A percentile compares a stretch with the other conserved stretches of the same genome.
phyloP scores from a whole-genome alignment of 2,329 filamentous ascomycete species.

The Cercospora zeae-maydis region DNA sequence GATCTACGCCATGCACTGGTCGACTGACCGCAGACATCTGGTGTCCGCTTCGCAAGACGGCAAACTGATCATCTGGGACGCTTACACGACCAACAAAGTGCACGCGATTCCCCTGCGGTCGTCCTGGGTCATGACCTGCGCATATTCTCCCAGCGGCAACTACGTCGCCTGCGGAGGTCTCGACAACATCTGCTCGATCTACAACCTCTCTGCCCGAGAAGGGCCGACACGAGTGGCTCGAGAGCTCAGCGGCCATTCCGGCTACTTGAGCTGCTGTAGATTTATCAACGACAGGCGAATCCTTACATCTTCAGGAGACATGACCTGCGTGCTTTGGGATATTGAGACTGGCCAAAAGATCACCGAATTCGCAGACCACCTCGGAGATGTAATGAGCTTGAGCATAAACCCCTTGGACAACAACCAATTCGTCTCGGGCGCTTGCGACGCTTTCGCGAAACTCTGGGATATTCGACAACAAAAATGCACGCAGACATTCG shows the following conservation, averaged over 20 bases:
- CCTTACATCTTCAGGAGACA: slow-evolving; percentile 95
- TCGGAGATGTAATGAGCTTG: slow-evolving; percentile 99
- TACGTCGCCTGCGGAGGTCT: slow-evolving; percentile 97
- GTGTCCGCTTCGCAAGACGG: slow-evolving; percentile 98
- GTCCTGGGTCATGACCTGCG: slow-evolving; percentile 99
- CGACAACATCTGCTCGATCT: slow-evolving; percentile 99
- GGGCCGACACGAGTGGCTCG: slow-evolving; percentile 95
- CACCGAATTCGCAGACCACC: slow-evolving; percentile 95
- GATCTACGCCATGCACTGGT: slow-evolving; percentile 99
- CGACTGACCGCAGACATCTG: slow-evolving; percentile 91
- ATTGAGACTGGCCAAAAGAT: slow-evolving; percentile 97
- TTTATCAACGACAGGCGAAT: slow-evolving; percentile 99
- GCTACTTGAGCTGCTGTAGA: slow-evolving; percentile 95
- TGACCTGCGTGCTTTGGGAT: slow-evolving; percentile 99
- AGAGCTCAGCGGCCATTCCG: slow-evolving; percentile 93
- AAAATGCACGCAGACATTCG: slow-evolving; percentile 97
- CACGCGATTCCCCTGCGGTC: slow-evolving; percentile 96
- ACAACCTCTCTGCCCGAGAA: slow-evolving; percentile 95
- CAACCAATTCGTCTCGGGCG: slow-evolving; percentile 98
- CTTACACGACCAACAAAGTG: slow-evolving; percentile 99
- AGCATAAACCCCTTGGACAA: slow-evolving; percentile 99
- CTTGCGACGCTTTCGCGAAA: slow-evolving; percentile 97
- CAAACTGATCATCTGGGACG: slow-evolving; percentile 99
- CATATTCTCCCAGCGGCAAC: slow-evolving; percentile 96
- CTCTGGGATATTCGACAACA: slow-evolving; percentile 98